Base-by-base conservation (phyloP, 768 basidiomycete species). In the Boletus sp. region DNA sequence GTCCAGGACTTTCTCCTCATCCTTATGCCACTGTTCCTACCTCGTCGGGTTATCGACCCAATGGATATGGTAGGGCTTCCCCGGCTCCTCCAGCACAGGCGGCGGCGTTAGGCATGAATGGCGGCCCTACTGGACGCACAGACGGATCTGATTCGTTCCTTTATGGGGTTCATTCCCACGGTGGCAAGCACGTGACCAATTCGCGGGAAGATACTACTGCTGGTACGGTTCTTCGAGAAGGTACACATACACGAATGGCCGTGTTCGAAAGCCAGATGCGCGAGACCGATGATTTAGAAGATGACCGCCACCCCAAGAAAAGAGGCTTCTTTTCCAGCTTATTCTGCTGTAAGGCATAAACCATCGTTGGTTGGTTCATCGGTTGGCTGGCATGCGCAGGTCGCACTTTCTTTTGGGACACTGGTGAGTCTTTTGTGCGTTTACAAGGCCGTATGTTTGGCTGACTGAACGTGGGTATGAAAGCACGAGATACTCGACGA, bases 1-100 rank as follows among this genome's bases (percentile, higher is more conserved):
- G 65, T 17, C 74, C 67, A 30, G 77, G 77, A 10, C 75, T 85
- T 38, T 72, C 78, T 19, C 73, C 84, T 30, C 89, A 91, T 65
- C 89, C 89, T 32, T 91, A 90, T 53, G 89, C 88, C 9, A 76
- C 80, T 34, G 81, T 83, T 7, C 81, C 84, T 7, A 80, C 77
- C 52, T 74, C 81, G 1, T 79, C 75, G 40, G 82, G 79, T 4
- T 84, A 83, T 64, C 83, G 85, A 17, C 69, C 73, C 35, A 69
- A 70, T 54, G 67, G 70, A 51, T 88, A 84, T 57, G 87, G 81
- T 23, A 79, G 84, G 38, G 78, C 77, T 53, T 85, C 84, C 4
- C 76, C 83, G 41, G 62, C 58, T 51, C 49, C 60, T 46, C 75
- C 77, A 43, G 48, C 74, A 19, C 57, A 72, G 71, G 51, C 68